Evolutionary conservation across 306 rosid genomes (phyloP).

Genomic region (Fagus sylvatica): DNA sequence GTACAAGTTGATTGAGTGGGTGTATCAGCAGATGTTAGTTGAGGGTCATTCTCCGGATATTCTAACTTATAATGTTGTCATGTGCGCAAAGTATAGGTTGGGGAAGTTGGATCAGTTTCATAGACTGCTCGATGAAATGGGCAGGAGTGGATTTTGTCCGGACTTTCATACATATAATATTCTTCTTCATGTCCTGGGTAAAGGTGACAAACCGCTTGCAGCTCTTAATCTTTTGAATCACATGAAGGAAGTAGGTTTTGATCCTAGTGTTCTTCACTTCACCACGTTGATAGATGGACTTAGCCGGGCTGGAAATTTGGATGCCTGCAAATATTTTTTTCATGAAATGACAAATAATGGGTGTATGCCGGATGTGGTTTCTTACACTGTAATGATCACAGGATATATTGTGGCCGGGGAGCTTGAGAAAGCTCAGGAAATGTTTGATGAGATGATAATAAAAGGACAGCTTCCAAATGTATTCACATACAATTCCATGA

Average conservation of each 20-base stretch:
- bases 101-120: slow-evolving; percentile 82
- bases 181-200: slow-evolving; percentile 83
- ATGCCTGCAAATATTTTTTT: slow-evolving; percentile 82
- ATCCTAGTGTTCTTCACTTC: slow-evolving; percentile 83
- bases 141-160: slow-evolving; percentile 67
- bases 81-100: slow-evolving; percentile 80
- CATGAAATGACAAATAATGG: slow-evolving; percentile 67
- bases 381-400: slow-evolving; percentile 88
- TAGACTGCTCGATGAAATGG: slow-evolving; percentile 81
- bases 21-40: slow-evolving; percentile 74
- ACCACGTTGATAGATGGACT: slow-evolving; percentile 93
- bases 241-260: slow-evolving; percentile 77
- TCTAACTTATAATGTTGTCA: slow-evolving; percentile 73
- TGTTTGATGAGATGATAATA: slow-evolving; percentile 73
- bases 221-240: slow-evolving; percentile 77
- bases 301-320: slow-evolving; percentile 85
- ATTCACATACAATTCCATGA: slow-evolving; percentile 85
- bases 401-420: slow-evolving; percentile 79
- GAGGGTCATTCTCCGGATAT: slow-evolving; percentile 67
- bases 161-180: slow-evolving; percentile 86
- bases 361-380: slow-evolving; percentile 79
- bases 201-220: slow-evolving; percentile 72
- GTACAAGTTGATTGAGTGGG: slow-evolving; percentile 92
- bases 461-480: slow-evolving; percentile 80
- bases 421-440: slow-evolving; percentile 69